These are phyloP conservation scores for Fragaria vesca DNA, from an alignment of 306 rosid genomes.

Conservation along the genomic window DNA sequence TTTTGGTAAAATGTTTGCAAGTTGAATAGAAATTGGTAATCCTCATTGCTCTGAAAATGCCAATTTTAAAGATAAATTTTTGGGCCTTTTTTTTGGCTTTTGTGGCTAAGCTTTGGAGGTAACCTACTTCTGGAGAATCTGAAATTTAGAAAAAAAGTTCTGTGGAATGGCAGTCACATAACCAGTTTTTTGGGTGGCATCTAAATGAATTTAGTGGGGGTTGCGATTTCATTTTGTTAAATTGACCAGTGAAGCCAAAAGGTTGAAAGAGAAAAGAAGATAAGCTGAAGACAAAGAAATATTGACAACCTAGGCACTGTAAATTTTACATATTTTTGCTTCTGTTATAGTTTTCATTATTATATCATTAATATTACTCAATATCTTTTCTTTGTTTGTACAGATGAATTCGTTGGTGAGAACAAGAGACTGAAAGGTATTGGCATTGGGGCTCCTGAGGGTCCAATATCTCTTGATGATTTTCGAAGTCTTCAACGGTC, in stretches of 20 bases:
- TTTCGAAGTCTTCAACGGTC: conserved; percentile 95
- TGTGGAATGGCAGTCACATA: neutral
- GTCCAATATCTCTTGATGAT: conserved; percentile 96
- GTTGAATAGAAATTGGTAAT: neutral
- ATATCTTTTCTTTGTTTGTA: conserved; percentile 14
- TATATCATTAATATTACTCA: neutral
- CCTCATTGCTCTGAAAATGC: neutral
- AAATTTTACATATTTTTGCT: neutral
- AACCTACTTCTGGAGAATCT: neutral
- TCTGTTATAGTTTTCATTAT: neutral
- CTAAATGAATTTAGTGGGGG: neutral
- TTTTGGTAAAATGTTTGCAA: neutral
- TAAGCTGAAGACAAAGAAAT: neutral
- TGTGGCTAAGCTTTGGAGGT: neutral
- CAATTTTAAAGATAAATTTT: neutral
- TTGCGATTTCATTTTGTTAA: neutral
- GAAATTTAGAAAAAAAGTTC: neutral
- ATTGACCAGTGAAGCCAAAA: neutral
- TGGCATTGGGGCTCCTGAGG: conserved; percentile 96
- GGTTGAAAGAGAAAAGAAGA: neutral
- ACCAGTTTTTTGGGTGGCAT: neutral
- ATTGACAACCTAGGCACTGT: neutral
- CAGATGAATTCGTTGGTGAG: conserved; percentile 63
- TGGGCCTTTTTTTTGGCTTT: neutral
- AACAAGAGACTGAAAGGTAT: conserved; percentile 89